These are phyloP conservation scores for Camelina neglecta DNA, from an alignment of 345 rosid species.

Conservation along the genomic window DNA sequence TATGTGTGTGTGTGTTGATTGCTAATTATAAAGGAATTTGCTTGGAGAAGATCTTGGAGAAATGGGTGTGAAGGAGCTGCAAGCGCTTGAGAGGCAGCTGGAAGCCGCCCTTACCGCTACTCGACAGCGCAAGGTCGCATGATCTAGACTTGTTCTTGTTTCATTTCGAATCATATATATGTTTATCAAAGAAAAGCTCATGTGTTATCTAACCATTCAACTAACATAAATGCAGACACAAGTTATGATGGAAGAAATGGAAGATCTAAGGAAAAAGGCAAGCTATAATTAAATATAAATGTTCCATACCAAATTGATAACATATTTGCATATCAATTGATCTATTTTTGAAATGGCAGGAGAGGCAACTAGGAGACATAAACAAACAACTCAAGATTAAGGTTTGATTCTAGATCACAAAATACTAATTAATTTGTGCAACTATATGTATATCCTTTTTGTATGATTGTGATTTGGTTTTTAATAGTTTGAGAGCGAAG, in stretches of 20 bases:
- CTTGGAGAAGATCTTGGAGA: slow-evolving; percentile 93
- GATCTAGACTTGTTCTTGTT: slow-evolving; percentile 25
- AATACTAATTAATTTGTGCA: neutral
- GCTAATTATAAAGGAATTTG: slow-evolving; percentile 58
- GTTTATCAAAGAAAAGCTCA: neutral
- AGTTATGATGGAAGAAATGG: slow-evolving; percentile 84
- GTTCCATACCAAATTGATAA: slow-evolving; percentile 11
- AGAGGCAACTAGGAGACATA: slow-evolving; percentile 84
- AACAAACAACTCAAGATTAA: slow-evolving; percentile 83
- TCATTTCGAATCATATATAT: slow-evolving; percentile 13
- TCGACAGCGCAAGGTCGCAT: slow-evolving; percentile 75
- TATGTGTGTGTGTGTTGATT: slow-evolving; percentile 22
- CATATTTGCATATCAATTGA: neutral
- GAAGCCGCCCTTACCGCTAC: slow-evolving; percentile 76
- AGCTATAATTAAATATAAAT: slow-evolving; percentile 12
- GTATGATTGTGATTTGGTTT: neutral
- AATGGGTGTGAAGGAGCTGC: slow-evolving; percentile 70
- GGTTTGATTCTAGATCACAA: slow-evolving; percentile 45
- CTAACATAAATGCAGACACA: slow-evolving; percentile 54
- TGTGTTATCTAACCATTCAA: neutral
- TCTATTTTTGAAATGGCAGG: slow-evolving; percentile 51
- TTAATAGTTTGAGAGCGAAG: slow-evolving; percentile 71
- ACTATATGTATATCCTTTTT: neutral
- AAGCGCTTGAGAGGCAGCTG: slow-evolving; percentile 79
- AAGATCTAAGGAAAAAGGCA: slow-evolving; percentile 82